These are phyloP conservation scores for Nakazawaea ernobii DNA, from an alignment of 805 yeast species.

Conservation along the genomic window DNA sequence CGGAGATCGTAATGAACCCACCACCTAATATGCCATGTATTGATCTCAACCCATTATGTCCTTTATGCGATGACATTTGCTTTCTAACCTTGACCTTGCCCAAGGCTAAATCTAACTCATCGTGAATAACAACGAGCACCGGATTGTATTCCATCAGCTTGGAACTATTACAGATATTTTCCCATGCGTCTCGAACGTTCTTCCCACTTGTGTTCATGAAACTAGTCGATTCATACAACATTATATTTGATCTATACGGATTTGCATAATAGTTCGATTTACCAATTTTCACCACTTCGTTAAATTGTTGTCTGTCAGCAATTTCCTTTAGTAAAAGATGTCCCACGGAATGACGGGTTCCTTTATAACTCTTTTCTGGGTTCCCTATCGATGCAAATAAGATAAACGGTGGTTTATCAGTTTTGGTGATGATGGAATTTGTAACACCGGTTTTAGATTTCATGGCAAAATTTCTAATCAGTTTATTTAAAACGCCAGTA, in stretches of 20 bases:
- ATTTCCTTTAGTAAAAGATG: conserved; percentile 42
- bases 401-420: conserved; percentile 19
- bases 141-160: conserved; percentile 25
- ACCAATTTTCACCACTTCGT: conserved; percentile 15
- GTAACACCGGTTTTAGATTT: neutral
- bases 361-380: conserved; percentile 56
- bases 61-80: conserved; percentile 60
- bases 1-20: conserved; percentile 56
- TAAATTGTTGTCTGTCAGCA: conserved; percentile 15
- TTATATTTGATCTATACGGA: conserved; percentile 22
- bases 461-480: neutral
- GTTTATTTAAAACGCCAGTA: neutral
- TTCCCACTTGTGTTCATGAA: conserved; percentile 71
- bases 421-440: neutral
- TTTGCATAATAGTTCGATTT: conserved; percentile 17
- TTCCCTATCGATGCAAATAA: conserved; percentile 63
- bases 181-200: conserved; percentile 46
- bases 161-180: conserved; percentile 23
- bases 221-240: conserved; percentile 46
- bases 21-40: conserved; percentile 42
- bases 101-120: conserved; percentile 61
- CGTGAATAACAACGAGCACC: conserved; percentile 61
- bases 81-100: conserved; percentile 63
- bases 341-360: conserved; percentile 79
- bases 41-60: conserved; percentile 79